Percentiles rank a stretch among this genome's conserved stretches.
phyloP scores from a whole-genome alignment of 2,329 filamentous ascomycete genomes.

The Thermothelomyces thermophilus region DNA sequence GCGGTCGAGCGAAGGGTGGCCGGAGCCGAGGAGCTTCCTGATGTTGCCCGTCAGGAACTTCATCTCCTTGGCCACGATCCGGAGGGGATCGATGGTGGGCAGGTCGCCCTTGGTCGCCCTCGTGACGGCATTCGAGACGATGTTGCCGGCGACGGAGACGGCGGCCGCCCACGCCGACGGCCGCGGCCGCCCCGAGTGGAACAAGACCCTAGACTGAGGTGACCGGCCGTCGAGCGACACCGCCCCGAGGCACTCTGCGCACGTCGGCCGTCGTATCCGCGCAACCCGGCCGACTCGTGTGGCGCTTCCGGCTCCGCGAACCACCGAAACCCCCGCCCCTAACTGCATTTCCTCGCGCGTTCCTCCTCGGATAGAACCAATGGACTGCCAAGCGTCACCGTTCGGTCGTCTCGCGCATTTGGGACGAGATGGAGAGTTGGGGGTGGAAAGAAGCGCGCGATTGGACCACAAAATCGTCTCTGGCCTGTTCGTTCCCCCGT shows the following conservation, averaged over 20 bases:
- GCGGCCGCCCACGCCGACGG: conserved; percentile 71
- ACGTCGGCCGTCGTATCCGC: conserved; percentile 33
- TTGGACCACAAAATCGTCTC: background rate
- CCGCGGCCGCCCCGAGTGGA: conserved; percentile 41
- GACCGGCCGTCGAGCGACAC: conserved; percentile 30
- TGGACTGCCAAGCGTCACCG: conserved; percentile 24
- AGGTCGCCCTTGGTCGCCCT: conserved; percentile 58
- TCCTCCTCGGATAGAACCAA: conserved; percentile 28
- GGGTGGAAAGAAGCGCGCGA: conserved; percentile 7
- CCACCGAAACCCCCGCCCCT: conserved; percentile 46
- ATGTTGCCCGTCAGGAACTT: conserved; percentile 94
- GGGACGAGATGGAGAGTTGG: conserved; percentile 2
- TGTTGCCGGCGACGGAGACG: conserved; percentile 61
- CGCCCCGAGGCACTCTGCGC: conserved; percentile 34
- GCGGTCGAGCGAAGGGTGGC: conserved; percentile 88
- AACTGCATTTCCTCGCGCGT: conserved; percentile 43
- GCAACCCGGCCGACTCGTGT: conserved; percentile 25
- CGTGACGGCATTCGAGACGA: conserved; percentile 62
- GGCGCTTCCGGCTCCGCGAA: conserved; percentile 36
- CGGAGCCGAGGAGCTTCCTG: conserved; percentile 83
- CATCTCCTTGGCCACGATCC: conserved; percentile 91
- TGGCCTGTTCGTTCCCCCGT: background rate
- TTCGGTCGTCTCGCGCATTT: conserved; percentile 15
- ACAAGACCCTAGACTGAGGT: conserved; percentile 30
- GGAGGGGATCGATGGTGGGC: conserved; percentile 75